Percentiles rank a stretch among this genome's conserved stretches.
These are phyloP conservation scores for Cladosporium colombiae DNA, from an alignment of 2,329 filamentous ascomycete genomes.

Conservation along the genomic window DNA sequence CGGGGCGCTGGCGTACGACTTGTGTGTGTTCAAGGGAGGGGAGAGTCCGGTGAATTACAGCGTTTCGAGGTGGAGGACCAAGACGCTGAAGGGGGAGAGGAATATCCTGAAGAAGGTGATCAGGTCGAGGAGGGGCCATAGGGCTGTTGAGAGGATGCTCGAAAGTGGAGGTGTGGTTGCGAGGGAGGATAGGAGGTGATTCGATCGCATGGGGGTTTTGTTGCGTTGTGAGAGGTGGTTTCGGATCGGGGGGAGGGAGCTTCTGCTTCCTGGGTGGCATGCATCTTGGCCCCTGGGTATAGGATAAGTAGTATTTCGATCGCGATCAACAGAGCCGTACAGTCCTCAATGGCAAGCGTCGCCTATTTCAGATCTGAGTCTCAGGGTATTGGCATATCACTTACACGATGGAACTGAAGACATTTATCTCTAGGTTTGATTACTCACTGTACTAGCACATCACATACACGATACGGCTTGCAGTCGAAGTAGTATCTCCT, in stretches of 20 bases:
- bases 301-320: no score
- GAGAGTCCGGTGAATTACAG: conserved; percentile 56
- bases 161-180: conserved; percentile 2
- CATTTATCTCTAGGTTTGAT: no score
- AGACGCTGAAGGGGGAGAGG: conserved; percentile 26
- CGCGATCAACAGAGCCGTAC: no score
- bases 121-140: not conserved
- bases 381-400: no score
- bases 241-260: not conserved
- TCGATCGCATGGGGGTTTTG: not conserved
- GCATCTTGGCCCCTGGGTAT: no score
- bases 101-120: conserved; percentile 20
- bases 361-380: no score
- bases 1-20: conserved; percentile 52
- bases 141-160: not conserved
- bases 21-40: conserved; percentile 51
- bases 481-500: no score
- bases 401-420: no score
- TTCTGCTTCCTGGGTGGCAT: not conserved
- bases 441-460: no score
- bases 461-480: no score
- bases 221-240: not conserved
- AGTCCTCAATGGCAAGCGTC: no score
- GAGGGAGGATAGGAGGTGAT: conserved; percentile 5
- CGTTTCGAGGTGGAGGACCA: conserved; percentile 32